Evolutionary conservation across 2,329 filamentous ascomycete genomes (phyloP).

Genomic region (Botrytis porri): DNA sequence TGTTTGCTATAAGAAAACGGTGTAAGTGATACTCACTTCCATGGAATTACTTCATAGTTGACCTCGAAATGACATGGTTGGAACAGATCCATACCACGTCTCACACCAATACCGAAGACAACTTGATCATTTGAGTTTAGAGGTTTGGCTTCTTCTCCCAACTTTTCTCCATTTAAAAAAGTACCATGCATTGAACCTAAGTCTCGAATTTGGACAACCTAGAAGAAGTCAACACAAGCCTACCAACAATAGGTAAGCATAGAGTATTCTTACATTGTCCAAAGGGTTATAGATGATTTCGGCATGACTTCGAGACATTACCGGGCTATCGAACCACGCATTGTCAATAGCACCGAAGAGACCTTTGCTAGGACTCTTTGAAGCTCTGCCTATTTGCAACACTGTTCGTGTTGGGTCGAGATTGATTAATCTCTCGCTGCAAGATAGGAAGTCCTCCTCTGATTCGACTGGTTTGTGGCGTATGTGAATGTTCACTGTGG

Average conservation of each 20-base stretch:
- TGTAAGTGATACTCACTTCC: conserved; percentile 29
- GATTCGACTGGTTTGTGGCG: not conserved
- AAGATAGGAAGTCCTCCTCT: not conserved
- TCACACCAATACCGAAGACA: conserved; percentile 49
- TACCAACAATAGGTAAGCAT: conserved; percentile 1
- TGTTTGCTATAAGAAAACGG: not conserved
- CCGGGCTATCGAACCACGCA: conserved; percentile 66
- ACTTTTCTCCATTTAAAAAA: conserved; percentile 47
- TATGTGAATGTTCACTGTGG: conserved; percentile 26
- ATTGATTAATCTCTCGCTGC: conserved; percentile 27
- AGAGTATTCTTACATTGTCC: conserved; percentile 43
- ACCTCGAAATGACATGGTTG: conserved; percentile 36
- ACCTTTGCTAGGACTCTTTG: conserved; percentile 46
- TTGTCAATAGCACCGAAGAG: conserved; percentile 50
- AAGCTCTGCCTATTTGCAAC: conserved; percentile 45
- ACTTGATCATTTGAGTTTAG: conserved; percentile 42
- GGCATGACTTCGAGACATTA: conserved; percentile 70
- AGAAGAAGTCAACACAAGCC: conserved; percentile 26
- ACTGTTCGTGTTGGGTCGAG: conserved; percentile 26
- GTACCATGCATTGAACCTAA: conserved; percentile 62
- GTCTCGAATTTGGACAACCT: conserved; percentile 51
- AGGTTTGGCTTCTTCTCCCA: conserved; percentile 37
- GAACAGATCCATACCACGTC: conserved; percentile 44
- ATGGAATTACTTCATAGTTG: conserved; percentile 29
- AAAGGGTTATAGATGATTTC: conserved; percentile 47